phyloP scores from a whole-genome alignment of 2,329 filamentous ascomycete species.

The Aspergillus tubingensis region DNA sequence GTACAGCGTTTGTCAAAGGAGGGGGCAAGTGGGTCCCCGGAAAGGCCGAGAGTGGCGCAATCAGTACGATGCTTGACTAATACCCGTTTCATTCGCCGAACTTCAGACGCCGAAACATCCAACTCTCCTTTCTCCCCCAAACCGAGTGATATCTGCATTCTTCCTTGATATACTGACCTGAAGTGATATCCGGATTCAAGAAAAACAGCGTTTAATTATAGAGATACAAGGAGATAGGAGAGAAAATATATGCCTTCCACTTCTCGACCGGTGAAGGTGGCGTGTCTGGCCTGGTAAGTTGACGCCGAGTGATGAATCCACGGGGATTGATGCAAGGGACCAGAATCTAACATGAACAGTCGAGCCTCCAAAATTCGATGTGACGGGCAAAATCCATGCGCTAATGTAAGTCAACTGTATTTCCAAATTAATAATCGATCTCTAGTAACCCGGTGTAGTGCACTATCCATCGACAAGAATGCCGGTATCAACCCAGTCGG shows the following conservation, averaged over 20 bases:
- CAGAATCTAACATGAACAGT: slow-evolving; percentile 5
- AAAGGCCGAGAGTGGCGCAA: too few species aligned
- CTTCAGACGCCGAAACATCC: not conserved
- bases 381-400: slow-evolving; percentile 24
- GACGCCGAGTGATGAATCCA: not conserved
- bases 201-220: not conserved
- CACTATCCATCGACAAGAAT: not conserved
- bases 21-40: too few species aligned
- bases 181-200: not conserved
- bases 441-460: not conserved
- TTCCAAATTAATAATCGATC: too few species aligned
- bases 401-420: slow-evolving; percentile 15
- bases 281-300: slow-evolving; percentile 25
- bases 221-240: not conserved
- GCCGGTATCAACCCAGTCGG: slow-evolving; percentile 12
- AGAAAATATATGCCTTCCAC: not conserved
- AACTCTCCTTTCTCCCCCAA: not conserved
- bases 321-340: not conserved
- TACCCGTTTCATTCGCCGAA: too few species aligned
- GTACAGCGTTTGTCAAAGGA: too few species aligned
- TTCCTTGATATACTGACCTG: not conserved
- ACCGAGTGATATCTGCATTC: not conserved
- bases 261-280: slow-evolving; percentile 20
- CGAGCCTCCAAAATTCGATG: slow-evolving; percentile 28
- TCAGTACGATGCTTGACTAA: too few species aligned